Evolutionary conservation across 805 yeast genomes (phyloP).

Genomic region (Geotrichum ghanense): DNA sequence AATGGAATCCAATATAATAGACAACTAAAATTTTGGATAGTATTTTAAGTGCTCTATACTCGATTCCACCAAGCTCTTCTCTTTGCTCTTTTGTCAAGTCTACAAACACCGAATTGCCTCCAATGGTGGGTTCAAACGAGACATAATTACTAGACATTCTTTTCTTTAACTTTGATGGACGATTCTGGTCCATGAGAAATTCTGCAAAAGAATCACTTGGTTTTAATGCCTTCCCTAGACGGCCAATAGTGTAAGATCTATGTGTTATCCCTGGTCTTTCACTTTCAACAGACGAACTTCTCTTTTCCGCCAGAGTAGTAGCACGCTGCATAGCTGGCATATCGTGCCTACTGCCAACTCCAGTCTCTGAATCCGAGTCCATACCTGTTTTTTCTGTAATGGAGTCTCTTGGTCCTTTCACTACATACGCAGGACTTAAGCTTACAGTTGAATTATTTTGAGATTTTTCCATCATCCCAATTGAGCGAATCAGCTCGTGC

Average conservation of each 20-base stretch:
- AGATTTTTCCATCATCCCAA: slow-evolving; percentile 54
- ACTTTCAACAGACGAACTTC: not conserved
- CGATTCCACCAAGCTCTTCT: slow-evolving; percentile 95
- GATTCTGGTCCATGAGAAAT: no score
- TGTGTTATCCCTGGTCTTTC: not conserved
- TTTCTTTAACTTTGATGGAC: slow-evolving; percentile 4
- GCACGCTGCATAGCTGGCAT: no score
- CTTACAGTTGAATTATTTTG: slow-evolving; percentile 27
- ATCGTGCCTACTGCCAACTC: slow-evolving; percentile 4
- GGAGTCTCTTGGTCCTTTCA: slow-evolving; percentile 75
- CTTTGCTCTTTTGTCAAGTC: slow-evolving; percentile 73
- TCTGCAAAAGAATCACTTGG: no score
- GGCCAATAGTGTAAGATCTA: not conserved
- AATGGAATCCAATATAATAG: slow-evolving; percentile 71
- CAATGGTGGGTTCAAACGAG: slow-evolving; percentile 86
- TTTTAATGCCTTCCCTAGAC: no score
- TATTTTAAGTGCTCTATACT: slow-evolving; percentile 78
- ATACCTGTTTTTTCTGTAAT: no score
- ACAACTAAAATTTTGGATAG: slow-evolving; percentile 50
- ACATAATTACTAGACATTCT: slow-evolving; percentile 40
- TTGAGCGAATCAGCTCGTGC: slow-evolving; percentile 73
- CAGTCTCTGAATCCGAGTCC: no score
- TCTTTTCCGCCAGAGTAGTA: no score
- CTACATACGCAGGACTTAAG: slow-evolving; percentile 74
- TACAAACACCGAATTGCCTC: slow-evolving; percentile 86